These are phyloP conservation scores for Paramyrothecium roridum DNA, from an alignment of 2,329 filamentous ascomycete genomes.

Conservation along the genomic window DNA sequence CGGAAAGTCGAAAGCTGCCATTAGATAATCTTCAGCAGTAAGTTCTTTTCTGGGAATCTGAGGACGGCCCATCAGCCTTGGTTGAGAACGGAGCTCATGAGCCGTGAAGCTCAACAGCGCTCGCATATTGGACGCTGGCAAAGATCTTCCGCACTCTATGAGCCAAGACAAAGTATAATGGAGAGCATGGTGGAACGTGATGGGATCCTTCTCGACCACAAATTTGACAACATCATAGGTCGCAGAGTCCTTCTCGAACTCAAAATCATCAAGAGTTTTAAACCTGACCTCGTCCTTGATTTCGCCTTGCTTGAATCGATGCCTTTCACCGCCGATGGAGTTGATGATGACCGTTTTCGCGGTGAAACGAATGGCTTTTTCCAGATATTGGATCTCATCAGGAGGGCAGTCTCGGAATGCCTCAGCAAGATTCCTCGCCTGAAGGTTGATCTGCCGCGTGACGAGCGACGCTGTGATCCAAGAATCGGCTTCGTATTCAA, in stretches of 20 bases:
- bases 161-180: slow-evolving; percentile 97
- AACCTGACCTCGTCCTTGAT: slow-evolving; percentile 84
- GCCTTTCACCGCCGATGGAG: slow-evolving; percentile 83
- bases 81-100: slow-evolving; percentile 64
- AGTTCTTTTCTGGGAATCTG: slow-evolving; percentile 55
- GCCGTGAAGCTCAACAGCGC: slow-evolving; percentile 69
- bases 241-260: slow-evolving; percentile 63
- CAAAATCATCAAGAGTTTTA: slow-evolving; percentile 73
- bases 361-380: slow-evolving; percentile 67
- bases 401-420: slow-evolving; percentile 70
- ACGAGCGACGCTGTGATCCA: slow-evolving; percentile 97
- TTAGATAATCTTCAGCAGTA: slow-evolving; percentile 72
- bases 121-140: slow-evolving; percentile 65
- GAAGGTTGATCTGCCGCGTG: slow-evolving; percentile 88
- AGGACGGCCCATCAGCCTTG: slow-evolving; percentile 58
- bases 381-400: slow-evolving; percentile 65
- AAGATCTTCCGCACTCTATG: slow-evolving; percentile 79
- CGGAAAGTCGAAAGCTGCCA: slow-evolving; percentile 89
- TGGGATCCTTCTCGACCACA: slow-evolving; percentile 80
- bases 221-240: slow-evolving; percentile 77
- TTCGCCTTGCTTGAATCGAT: slow-evolving; percentile 81
- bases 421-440: slow-evolving; percentile 85
- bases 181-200: slow-evolving; percentile 96
- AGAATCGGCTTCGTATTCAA: slow-evolving; percentile 96
- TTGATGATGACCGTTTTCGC: slow-evolving; percentile 84